A percentile compares a stretch with the other conserved stretches of the same genome.
Conservation (phyloP, 306 rosid genomes). For the Mimosa bimucronata region DNA sequence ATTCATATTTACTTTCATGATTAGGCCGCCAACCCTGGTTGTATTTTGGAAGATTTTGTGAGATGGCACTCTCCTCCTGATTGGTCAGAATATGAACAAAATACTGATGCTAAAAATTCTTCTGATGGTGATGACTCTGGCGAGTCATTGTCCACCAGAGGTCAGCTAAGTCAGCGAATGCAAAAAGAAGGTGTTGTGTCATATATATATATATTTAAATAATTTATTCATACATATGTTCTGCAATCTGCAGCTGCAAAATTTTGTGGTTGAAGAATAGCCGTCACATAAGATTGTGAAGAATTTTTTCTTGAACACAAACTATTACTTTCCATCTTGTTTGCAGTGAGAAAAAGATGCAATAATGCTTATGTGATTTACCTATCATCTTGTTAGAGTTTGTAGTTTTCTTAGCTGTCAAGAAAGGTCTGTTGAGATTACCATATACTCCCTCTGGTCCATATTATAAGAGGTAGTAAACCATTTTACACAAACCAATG, state of each 20-base stretch:
- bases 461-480: no score
- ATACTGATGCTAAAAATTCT: slow-evolving; percentile 54
- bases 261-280: background rate
- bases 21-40: slow-evolving; percentile 99
- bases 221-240: no score
- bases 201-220: slow-evolving; percentile 39
- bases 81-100: slow-evolving; percentile 77
- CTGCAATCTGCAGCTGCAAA: slow-evolving; percentile 32
- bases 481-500: no score
- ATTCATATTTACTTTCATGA: slow-evolving; percentile 34
- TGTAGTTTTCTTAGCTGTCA: background rate
- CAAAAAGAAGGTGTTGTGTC: slow-evolving; percentile 79
- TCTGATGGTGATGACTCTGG: slow-evolving; percentile 50
- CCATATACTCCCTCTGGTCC: no score
- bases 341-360: background rate
- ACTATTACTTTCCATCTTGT: background rate
- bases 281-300: background rate
- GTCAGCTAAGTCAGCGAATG: slow-evolving; percentile 93
- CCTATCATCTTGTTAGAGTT: background rate
- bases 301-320: background rate
- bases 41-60: slow-evolving; percentile 97
- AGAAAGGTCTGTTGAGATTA: background rate
- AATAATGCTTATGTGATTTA: background rate
- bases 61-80: slow-evolving; percentile 99
- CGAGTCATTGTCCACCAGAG: slow-evolving; percentile 57